Percentiles rank a stretch among this genome's conserved stretches.
These are phyloP conservation scores for Mycena vitilis DNA, from an alignment of 768 basidiomycete genomes.

Conservation along the genomic window DNA sequence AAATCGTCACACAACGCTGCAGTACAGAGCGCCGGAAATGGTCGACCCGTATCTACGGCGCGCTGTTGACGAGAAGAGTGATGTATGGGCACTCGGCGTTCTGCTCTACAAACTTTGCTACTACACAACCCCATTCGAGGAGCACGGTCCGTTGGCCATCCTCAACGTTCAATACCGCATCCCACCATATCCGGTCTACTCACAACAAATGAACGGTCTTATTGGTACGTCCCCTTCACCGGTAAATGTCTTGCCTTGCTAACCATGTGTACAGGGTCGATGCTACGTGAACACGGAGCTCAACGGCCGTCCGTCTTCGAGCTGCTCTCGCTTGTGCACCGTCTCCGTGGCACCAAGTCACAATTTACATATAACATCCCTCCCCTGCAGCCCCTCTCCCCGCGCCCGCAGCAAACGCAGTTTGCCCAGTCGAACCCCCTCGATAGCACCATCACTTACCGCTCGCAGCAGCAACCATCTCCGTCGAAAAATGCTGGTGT, in stretches of 20 bases:
- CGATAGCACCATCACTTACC: slow-evolving; percentile 46
- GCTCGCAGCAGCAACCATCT: slow-evolving; percentile 37
- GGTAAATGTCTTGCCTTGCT: slow-evolving; percentile 4
- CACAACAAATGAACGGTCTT: slow-evolving; percentile 80
- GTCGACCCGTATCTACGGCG: slow-evolving; percentile 88
- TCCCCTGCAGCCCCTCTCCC: slow-evolving; percentile 58
- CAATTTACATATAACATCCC: slow-evolving; percentile 76
- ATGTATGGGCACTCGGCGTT: slow-evolving; percentile 98
- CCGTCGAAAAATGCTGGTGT: slow-evolving; percentile 63
- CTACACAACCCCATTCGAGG: slow-evolving; percentile 99
- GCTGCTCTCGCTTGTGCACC: slow-evolving; percentile 84
- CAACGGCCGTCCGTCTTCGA: slow-evolving; percentile 92
- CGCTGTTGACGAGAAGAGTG: slow-evolving; percentile 92
- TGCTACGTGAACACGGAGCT: slow-evolving; percentile 91
- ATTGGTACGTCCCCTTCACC: slow-evolving; percentile 69
- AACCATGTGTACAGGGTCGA: slow-evolving; percentile 68
- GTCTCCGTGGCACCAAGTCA: slow-evolving; percentile 88
- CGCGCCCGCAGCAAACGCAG: slow-evolving; percentile 47
- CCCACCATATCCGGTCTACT: slow-evolving; percentile 90
- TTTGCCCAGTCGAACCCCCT: slow-evolving; percentile 46
- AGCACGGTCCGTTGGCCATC: slow-evolving; percentile 96
- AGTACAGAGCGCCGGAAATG: slow-evolving; percentile 99
- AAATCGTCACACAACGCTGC: slow-evolving; percentile 94
- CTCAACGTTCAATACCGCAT: slow-evolving; percentile 96
- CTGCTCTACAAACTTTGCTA: slow-evolving; percentile 98